Percentiles rank a stretch among this genome's conserved stretches.
Conservation (phyloP, 1,139 yeast species). For the Geotrichum phurueaensis region DNA sequence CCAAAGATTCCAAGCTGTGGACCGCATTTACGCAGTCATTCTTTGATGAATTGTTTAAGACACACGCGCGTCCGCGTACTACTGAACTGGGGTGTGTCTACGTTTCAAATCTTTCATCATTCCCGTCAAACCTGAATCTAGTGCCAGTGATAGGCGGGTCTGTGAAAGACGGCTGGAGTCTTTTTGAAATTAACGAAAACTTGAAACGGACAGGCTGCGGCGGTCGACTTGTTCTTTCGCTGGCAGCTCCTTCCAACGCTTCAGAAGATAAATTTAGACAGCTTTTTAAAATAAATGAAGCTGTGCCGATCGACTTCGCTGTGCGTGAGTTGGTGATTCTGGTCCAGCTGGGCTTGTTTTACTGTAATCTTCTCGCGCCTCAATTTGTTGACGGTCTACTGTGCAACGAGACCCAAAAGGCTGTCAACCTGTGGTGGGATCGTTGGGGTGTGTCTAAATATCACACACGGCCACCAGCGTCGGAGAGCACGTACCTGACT, state of each 20-base stretch:
- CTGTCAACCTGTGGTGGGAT: slow-evolving; percentile 78
- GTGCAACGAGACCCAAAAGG: slow-evolving; percentile 69
- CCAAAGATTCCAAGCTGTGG: slow-evolving; percentile 51
- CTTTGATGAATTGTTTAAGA: slow-evolving; percentile 56
- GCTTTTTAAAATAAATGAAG: slow-evolving; percentile 53
- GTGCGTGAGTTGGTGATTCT: slow-evolving; percentile 68
- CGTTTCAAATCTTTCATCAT: slow-evolving; percentile 72
- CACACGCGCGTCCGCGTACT: slow-evolving; percentile 53
- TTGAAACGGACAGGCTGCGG: slow-evolving; percentile 74
- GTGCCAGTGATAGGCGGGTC: slow-evolving; percentile 67
- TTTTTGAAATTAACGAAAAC: slow-evolving; percentile 68
- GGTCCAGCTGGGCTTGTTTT: slow-evolving; percentile 69
- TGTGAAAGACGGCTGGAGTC: slow-evolving; percentile 41
- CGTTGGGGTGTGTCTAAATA: slow-evolving; percentile 61
- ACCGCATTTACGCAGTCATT: slow-evolving; percentile 52
- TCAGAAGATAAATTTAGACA: slow-evolving; percentile 78
- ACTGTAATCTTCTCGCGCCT: slow-evolving; percentile 68
- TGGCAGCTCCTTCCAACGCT: slow-evolving; percentile 67
- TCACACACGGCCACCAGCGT: slow-evolving; percentile 40
- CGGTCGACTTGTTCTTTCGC: slow-evolving; percentile 71
- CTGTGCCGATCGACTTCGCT: slow-evolving; percentile 56
- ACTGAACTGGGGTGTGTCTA: slow-evolving; percentile 56
- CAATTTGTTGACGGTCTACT: slow-evolving; percentile 74
- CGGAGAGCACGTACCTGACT: slow-evolving; percentile 47
- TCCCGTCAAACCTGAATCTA: slow-evolving; percentile 69